Base-by-base conservation (phyloP, 2,329 filamentous ascomycete genomes). In the Talaromyces amestolkiae region DNA sequence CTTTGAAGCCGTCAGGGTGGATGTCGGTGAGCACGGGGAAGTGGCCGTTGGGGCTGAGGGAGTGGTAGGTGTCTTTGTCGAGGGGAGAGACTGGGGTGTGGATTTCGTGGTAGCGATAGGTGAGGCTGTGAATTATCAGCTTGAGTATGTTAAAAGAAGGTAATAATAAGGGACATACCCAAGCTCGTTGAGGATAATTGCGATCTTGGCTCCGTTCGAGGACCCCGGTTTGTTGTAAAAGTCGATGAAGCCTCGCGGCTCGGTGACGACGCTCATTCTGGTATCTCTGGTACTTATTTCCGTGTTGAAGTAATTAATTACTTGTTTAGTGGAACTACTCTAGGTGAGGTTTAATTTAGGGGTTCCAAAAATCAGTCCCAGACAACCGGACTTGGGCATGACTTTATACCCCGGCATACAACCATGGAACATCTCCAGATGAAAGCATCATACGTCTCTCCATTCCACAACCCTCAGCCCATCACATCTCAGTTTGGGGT, bases 101-200 rank as follows among this genome's bases (percentile, higher is more conserved):
- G 33, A 56, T 19, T 19, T 56, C 33, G 33, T 56, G 53, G 33
- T 37, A 9, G 33, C 33, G 53, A n/a, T 39, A 56, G 5, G 53
- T 56, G 53, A 56, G 53, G 8, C 53, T 56, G 6, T 9, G 3
- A 22, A 6, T 37, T 7, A 24, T 56, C 6, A 39, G 19, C 9
- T 35, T 15, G 5, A 11, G 31, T 10, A 10, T 33, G 13, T 4
- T 11, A 10, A 19, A 6, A n/a, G 1, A 7, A 13, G 8, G 13
- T 2, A n/a, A 11, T 13, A n/a, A 53, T 33, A 31, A 10, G 31
- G 2, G n/a, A 13, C 8, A 10, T 37, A 56, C 58, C 22, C 35
- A 31, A 60, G 58, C 11, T 60, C 58, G 37, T 47, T 33, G 41
- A 60, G 58, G 15, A 60, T 60, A 19, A 60, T 60, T 6, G 58